Conservation (phyloP, 306 rosid genomes). For the Luffa acutangula region DNA sequence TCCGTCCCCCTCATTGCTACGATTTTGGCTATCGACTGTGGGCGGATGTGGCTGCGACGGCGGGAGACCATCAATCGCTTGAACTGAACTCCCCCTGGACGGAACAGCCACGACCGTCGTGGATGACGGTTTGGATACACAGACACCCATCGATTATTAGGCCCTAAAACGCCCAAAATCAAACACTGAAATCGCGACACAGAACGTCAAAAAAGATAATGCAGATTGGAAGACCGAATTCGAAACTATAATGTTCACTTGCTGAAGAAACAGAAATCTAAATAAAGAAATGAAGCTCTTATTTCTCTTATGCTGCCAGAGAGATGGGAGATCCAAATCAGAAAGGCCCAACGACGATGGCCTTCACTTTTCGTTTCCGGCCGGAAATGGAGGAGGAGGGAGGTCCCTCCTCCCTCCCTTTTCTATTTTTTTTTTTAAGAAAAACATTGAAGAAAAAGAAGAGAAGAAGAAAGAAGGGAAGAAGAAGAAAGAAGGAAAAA, state of each 20-base stretch:
- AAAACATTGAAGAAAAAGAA: too few species aligned
- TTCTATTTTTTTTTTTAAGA: too few species aligned
- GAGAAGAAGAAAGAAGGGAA: too few species aligned
- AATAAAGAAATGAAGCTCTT: background rate
- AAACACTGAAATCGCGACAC: constrained; percentile 18
- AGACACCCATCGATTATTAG: constrained; percentile 63
- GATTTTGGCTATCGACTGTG: constrained; percentile 25
- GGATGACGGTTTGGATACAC: constrained; percentile 43
- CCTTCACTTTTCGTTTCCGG: background rate
- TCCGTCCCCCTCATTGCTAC: constrained; percentile 10
- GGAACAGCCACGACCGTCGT: constrained; percentile 11
- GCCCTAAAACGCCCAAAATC: background rate
- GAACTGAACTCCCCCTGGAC: constrained; percentile 4
- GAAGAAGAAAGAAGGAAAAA: too few species aligned
- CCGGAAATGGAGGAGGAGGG: too few species aligned
- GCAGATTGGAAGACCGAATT: background rate
- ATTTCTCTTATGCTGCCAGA: background rate
- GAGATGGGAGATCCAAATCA: constrained; percentile 1
- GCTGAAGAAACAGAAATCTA: background rate
- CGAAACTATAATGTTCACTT: background rate
- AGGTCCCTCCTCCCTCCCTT: too few species aligned
- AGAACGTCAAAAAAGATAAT: constrained; percentile 10
- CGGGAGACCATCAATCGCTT: background rate
- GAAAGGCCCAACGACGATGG: background rate
- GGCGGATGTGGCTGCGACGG: constrained; percentile 13